Evolutionary conservation across 331 rosid species (phyloP).

Genomic region (Quercus phellos): DNA sequence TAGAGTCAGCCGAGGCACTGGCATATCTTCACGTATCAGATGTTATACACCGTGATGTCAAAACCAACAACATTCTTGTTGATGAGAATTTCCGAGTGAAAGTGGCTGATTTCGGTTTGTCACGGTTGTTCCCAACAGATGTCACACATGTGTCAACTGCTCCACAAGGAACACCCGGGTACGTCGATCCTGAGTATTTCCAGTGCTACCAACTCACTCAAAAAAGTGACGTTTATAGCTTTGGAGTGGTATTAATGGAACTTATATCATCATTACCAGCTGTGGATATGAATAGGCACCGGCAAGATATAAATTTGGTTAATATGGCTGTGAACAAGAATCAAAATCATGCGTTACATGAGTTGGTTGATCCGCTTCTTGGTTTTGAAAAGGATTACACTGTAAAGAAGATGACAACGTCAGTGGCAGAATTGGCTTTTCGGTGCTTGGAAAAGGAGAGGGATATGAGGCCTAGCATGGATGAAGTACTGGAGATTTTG

Average conservation of each 20-base stretch:
- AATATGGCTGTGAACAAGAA: constrained; percentile 62
- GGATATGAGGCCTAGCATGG: constrained; percentile 84
- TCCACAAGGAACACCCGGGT: constrained; percentile 98
- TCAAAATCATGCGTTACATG: constrained; percentile 49
- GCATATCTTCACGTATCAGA: constrained; percentile 62
- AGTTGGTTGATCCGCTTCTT: constrained; percentile 67
- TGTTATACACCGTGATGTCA: constrained; percentile 85
- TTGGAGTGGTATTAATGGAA: constrained; percentile 81
- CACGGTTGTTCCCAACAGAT: constrained; percentile 59
- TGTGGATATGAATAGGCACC: constrained; percentile 64
- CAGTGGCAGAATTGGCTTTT: constrained; percentile 77
- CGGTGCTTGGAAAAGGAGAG: constrained; percentile 78
- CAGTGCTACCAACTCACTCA: constrained; percentile 69
- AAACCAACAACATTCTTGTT: constrained; percentile 78
- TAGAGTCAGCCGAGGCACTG: constrained; percentile 84
- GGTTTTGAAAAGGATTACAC: constrained; percentile 44
- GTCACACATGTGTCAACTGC: constrained; percentile 93
- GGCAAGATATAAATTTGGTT: constrained; percentile 70
- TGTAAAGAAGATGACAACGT: constrained; percentile 43
- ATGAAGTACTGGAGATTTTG: constrained; percentile 54
- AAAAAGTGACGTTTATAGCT: constrained; percentile 92
- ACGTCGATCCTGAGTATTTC: constrained; percentile 91
- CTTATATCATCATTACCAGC: constrained; percentile 76
- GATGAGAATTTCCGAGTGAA: constrained; percentile 57
- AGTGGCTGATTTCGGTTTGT: constrained; percentile 94